Evolutionary conservation across 2,329 filamentous ascomycete species (phyloP).

Genomic region (Lasiodiplodia gonubiensis): DNA sequence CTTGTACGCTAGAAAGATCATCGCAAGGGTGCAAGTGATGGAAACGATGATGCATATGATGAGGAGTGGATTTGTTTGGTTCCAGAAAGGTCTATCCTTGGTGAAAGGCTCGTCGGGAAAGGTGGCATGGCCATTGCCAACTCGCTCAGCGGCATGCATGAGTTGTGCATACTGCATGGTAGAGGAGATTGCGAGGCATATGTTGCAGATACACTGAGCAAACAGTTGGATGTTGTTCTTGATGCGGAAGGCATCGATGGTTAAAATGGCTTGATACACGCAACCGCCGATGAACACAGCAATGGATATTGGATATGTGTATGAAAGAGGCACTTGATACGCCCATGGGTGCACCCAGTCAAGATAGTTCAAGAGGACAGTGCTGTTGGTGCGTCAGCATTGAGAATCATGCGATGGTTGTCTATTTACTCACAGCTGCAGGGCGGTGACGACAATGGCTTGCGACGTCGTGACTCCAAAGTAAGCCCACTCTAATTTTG

Average conservation of each 20-base stretch:
- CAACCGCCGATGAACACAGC: slow-evolving; percentile 31
- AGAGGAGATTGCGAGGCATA: slow-evolving; percentile 32
- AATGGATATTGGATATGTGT: slow-evolving; percentile 5
- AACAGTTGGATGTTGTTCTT: slow-evolving; percentile 38
- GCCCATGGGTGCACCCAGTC: background rate
- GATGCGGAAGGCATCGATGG: slow-evolving; percentile 36
- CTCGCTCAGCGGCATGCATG: background rate
- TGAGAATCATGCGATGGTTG: no score
- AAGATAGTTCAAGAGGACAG: slow-evolving; percentile 1
- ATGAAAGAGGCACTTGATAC: slow-evolving; percentile 8
- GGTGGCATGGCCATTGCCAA: background rate
- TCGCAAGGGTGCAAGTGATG: slow-evolving; percentile 22
- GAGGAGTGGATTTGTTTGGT: slow-evolving; percentile 16
- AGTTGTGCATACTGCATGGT: slow-evolving; percentile 35
- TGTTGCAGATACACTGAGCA: slow-evolving; percentile 34
- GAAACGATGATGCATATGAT: slow-evolving; percentile 17
- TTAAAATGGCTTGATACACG: slow-evolving; percentile 34
- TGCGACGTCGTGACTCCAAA: background rate
- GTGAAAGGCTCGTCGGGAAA: slow-evolving; percentile 29
- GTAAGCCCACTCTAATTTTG: background rate
- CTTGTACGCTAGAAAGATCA: slow-evolving; percentile 27
- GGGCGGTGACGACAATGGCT: background rate
- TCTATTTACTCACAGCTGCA: background rate
- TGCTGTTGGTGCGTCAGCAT: background rate
- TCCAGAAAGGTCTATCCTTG: slow-evolving; percentile 31